Base-by-base conservation (phyloP, 2,329 filamentous ascomycete species). In the Mycosphaerelloides madeirae region DNA sequence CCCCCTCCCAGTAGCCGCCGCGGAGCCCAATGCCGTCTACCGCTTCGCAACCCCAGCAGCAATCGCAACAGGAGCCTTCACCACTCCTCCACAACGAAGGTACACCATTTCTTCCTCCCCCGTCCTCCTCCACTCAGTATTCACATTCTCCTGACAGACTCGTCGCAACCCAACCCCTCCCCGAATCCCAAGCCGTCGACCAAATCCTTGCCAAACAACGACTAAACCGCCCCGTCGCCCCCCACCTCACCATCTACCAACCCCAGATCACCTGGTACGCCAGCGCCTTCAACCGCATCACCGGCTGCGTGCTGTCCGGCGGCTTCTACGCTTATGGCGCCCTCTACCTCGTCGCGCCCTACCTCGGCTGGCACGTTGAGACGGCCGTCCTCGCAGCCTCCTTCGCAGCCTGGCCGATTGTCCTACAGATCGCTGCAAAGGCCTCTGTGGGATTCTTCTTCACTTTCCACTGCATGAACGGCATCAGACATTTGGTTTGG, bases 171-270 rank as follows among this genome's bases (percentile, higher is more conserved):
- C 68, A 79, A 58, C 76, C 77, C 63, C 41, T 84, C 59, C 72
- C 77, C 49, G 66, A 70, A 41, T 57, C 67, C 41, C 73, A 83
- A 50, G 61, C 60, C 41, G 78, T 69, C 53, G 61, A 78, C 54
- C 65, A 77, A 56, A 80, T 95, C 69, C 87, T 96, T 64, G 83
- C 79, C 61, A 74, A 80, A 63, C 90, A 96, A 75, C 90, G 90
- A 61, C 77, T 84, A 44, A 70, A 77, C 62, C 90, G 90, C 41
- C 90, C 90, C 64, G 77, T 95, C 59, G 78, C 87, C 35, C 90
- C 90, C 43, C 89, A 96, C 66, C 80, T 96, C 52, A 67, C 72
- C 62, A 90, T 94, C 78, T 96, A 96, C 81, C 78, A 81, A 67
- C 79, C 84, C 48, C 81, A 87, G 68, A 85, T 96, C 71, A 93